phyloP scores from a whole-genome alignment of 177 flowering plant species.

The Tripterygium wilfordii region DNA sequence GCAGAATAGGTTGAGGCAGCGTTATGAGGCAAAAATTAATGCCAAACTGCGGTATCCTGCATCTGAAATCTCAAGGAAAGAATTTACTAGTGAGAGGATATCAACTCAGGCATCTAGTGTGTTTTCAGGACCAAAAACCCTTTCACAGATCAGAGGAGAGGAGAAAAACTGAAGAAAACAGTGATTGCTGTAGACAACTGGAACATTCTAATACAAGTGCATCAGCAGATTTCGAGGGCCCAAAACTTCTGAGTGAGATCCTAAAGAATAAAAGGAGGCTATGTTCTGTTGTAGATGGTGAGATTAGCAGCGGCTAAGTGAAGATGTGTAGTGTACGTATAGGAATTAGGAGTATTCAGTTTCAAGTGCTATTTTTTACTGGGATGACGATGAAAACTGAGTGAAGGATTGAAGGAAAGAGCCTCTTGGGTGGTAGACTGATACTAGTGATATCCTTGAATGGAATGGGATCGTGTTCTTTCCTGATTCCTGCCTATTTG shows the following conservation, averaged over 20 bases:
- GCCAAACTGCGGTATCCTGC: slow-evolving; percentile 10
- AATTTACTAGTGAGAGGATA: slow-evolving; percentile 18
- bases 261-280: slow-evolving; percentile 33
- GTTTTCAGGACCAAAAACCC: slow-evolving; percentile 60
- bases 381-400: too few species aligned
- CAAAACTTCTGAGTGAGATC: slow-evolving; percentile 49
- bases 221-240: slow-evolving; percentile 38
- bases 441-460: too few species aligned
- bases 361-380: too few species aligned
- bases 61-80: slow-evolving; percentile 25
- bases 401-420: too few species aligned
- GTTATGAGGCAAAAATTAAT: slow-evolving; percentile 18
- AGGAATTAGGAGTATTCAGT: too few species aligned
- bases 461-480: too few species aligned
- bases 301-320: too few species aligned
- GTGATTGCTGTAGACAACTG: slow-evolving; percentile 10
- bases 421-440: too few species aligned
- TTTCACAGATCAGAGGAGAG: slow-evolving; percentile 57
- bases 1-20: slow-evolving; percentile 13
- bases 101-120: slow-evolving; percentile 13
- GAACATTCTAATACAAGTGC: slow-evolving; percentile 3
- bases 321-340: too few species aligned
- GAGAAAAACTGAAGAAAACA: slow-evolving; percentile 30
- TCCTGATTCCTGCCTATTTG: too few species aligned
- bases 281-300: slow-evolving; percentile 9